Conservation (phyloP, 106 monocot species). For the Dendrobium catenatum region DNA sequence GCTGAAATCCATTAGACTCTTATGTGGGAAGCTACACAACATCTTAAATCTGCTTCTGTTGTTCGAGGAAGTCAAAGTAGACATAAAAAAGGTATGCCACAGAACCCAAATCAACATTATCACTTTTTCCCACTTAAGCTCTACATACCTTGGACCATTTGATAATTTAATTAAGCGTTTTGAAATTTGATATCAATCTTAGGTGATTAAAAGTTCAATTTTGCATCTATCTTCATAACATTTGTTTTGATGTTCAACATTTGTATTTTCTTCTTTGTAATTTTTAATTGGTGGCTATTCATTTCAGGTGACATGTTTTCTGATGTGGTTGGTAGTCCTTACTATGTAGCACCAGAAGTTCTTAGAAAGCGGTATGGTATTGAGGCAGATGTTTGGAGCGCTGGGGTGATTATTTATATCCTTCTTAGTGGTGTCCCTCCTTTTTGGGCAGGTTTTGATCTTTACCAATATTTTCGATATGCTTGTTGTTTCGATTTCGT, state of each 20-base stretch:
- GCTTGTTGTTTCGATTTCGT: not conserved
- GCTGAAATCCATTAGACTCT: no score
- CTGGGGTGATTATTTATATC: constrained; percentile 46
- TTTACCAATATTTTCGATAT: not conserved
- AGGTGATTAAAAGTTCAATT: not conserved
- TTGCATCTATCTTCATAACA: not conserved
- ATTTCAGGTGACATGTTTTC: constrained; percentile 35
- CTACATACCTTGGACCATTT: not conserved
- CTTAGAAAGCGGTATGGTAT: constrained; percentile 26
- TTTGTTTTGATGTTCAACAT: not conserved
- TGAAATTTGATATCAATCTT: not conserved
- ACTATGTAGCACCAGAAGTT: constrained; percentile 47
- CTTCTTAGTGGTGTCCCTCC: constrained; percentile 37
- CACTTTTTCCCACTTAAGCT: not conserved
- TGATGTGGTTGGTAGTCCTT: constrained; percentile 46
- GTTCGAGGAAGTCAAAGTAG: not conserved
- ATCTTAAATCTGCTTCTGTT: not conserved
- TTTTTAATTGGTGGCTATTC: not conserved
- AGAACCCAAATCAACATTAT: not conserved
- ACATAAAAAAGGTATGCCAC: not conserved
- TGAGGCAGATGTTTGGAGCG: constrained; percentile 48
- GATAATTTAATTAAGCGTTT: not conserved
- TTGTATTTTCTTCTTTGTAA: not conserved
- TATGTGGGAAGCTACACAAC: not conserved
- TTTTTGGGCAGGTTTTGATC: constrained; percentile 33